phyloP scores from a whole-genome alignment of 164 flowering plant species.

The Aristolochia contorta region DNA sequence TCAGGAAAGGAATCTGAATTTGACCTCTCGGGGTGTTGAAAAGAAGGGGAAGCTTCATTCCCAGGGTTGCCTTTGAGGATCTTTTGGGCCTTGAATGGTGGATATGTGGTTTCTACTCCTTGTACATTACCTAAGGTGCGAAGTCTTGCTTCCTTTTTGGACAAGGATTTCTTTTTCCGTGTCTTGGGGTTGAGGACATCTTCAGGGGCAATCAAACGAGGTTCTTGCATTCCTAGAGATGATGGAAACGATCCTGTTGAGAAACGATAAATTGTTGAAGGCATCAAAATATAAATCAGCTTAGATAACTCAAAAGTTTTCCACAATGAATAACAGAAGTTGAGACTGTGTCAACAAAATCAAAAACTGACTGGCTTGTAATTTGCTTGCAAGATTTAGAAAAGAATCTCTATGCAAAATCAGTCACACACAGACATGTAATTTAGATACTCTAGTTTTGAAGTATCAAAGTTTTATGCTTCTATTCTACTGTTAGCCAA shows the following conservation, averaged over 20 bases:
- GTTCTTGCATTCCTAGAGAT: constrained; percentile 28
- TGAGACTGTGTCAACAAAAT: no score
- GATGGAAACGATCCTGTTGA: no score
- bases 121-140: constrained; percentile 26
- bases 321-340: no score
- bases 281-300: neutral
- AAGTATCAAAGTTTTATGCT: no score
- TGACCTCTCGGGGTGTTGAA: constrained; percentile 41
- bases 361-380: no score
- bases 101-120: constrained; percentile 16
- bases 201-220: constrained; percentile 22
- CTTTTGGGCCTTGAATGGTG: constrained; percentile 25
- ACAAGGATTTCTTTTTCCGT: constrained; percentile 33
- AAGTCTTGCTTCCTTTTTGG: constrained; percentile 14
- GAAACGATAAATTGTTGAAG: no score
- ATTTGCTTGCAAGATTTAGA: no score
- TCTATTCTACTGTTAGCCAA: no score
- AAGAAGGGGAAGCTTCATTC: constrained; percentile 27
- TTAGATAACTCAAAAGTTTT: neutral
- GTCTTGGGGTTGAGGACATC: constrained; percentile 24
- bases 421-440: no score
- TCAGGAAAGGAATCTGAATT: constrained; percentile 60
- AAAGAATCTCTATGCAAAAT: no score
- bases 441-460: no score
- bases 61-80: constrained; percentile 29